Evolutionary conservation across 768 basidiomycete genomes (phyloP).

Genomic region (Lactifluus hygrophoroides): DNA sequence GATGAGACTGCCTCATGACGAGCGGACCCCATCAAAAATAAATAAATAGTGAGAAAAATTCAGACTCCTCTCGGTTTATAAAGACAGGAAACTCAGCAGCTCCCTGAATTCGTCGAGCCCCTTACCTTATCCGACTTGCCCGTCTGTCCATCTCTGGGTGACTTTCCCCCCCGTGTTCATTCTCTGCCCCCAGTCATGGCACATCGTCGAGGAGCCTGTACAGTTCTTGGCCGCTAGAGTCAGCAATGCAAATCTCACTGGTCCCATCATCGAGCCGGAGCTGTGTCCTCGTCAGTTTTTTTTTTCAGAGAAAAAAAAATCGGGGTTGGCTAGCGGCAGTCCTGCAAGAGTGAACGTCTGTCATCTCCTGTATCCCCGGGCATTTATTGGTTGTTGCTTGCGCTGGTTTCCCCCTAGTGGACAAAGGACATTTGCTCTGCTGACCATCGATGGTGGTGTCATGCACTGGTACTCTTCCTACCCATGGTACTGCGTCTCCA

Average conservation of each 20-base stretch:
- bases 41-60: neutral
- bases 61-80: conserved; percentile 15
- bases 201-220: neutral
- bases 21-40: neutral
- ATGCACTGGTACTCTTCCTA: conserved; percentile 26
- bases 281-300: neutral
- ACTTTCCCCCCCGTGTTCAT: neutral
- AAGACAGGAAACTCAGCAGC: conserved; percentile 15
- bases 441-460: neutral
- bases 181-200: neutral
- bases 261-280: neutral
- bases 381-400: neutral
- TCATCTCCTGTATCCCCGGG: neutral
- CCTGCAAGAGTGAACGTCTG: neutral
- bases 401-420: neutral
- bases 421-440: neutral
- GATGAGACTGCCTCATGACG: conserved; percentile 12
- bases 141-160: too few relatives aligned
- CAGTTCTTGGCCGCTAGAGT: neutral
- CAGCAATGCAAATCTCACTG: neutral
- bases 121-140: conserved; percentile 9
- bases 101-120: conserved; percentile 1
- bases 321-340: neutral
- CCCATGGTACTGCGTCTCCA: conserved; percentile 23
- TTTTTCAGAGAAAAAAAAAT: neutral